phyloP scores from a whole-genome alignment of 1,139 yeast genomes.

The Wickerhamomyces sp. region DNA sequence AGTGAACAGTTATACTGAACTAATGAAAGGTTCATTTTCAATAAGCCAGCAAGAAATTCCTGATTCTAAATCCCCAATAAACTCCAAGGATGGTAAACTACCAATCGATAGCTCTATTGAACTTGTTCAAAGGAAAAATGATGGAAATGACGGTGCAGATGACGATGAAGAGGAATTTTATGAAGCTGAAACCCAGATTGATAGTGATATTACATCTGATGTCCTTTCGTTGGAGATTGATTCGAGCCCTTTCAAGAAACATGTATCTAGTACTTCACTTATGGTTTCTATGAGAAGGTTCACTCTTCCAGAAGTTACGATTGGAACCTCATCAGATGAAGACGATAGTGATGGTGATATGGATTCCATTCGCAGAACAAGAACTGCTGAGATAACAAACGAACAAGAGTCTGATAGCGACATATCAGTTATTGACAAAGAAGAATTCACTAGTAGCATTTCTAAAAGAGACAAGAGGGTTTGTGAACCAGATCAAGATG shows the following conservation, averaged over 20 bases:
- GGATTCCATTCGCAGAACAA: background rate
- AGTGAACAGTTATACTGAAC: background rate
- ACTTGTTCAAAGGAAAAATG: background rate
- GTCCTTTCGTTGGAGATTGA: background rate
- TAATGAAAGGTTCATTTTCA: slow-evolving; percentile 1
- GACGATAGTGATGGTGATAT: background rate
- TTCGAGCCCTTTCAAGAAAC: background rate
- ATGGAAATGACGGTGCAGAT: background rate
- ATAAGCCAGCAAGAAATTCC: slow-evolving; percentile 6
- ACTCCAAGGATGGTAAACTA: background rate
- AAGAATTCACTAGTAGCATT: slow-evolving; percentile 1
- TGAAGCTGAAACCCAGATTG: background rate
- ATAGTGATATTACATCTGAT: background rate
- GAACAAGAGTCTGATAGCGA: slow-evolving; percentile 2
- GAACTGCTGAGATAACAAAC: background rate
- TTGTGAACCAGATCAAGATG: background rate
- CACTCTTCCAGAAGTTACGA: background rate
- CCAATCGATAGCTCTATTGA: background rate
- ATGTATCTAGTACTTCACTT: background rate
- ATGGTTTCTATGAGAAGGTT: background rate
- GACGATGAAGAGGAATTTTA: background rate
- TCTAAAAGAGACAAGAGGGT: background rate
- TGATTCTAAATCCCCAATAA: slow-evolving; percentile 5
- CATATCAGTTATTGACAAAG: background rate
- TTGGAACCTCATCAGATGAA: slow-evolving; percentile 1